Evolutionary conservation across 2,329 filamentous ascomycete species (phyloP), one percentile per base, ranked within the genome.

Genomic region (Epichloe hybrida): DNA sequence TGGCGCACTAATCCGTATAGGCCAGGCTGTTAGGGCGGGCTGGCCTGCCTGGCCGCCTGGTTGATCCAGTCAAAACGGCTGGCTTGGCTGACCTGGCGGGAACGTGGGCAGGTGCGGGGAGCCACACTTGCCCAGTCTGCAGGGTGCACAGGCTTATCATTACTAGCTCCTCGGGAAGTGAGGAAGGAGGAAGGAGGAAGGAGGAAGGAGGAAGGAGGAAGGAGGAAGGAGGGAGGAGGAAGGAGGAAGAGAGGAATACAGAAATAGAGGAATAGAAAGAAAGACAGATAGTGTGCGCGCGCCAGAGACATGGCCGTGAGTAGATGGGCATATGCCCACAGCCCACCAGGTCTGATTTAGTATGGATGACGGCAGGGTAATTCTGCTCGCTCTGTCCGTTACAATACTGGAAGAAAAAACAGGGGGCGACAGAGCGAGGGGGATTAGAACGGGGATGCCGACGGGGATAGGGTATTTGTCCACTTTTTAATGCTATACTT

Each of bases 81-180:
- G 27, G 27, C 27, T 9, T 4, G 27, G 27, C 9, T 31, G 42
- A 15, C 42, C 42, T 21, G 42, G 42, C 41, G 35, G 48, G 20
- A 44, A 45, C 40, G 40, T 45, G 48, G 48, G 23, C 48, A 50
- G 41, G 48, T 45, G 48, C 41, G 41, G 39, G 41, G 48, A 34
- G 41, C 38, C 48, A 45, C 41, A 50, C 48, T 34, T 50, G 31
- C 41, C 48, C n/a, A 45, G 38, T 50, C 48, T 50, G 48, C 41
- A 45, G 34, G 43, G 11, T 20, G 40, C 23, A 34, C 21, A 37
- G 48, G 17, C 17, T 17, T 17, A 17, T 17, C 17, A 17, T 17
- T 17, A 17, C 17, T 17, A 17, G 17, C 17, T 17, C 17, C 17
- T 17, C 17, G 17, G 23, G 23, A n/a, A 35, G 42, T 8, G 27